Conservation (phyloP, 2,329 filamentous ascomycete species). For the Calonectria multiphialidica region DNA sequence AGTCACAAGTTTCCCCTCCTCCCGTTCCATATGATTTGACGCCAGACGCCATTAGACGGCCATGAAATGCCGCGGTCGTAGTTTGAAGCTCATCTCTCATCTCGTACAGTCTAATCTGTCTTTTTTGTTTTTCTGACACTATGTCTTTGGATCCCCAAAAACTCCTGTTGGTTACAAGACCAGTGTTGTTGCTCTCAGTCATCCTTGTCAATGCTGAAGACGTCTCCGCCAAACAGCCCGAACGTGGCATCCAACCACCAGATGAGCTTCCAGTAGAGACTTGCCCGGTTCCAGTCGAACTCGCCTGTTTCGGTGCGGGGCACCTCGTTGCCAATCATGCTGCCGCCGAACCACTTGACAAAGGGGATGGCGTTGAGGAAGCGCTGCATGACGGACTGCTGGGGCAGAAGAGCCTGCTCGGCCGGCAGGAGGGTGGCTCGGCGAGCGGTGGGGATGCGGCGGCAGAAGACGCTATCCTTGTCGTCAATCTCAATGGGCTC, state of each 20-base stretch:
- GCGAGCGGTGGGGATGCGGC: slow-evolving; percentile 75
- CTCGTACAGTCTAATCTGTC: slow-evolving; percentile 38
- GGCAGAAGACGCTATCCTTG: slow-evolving; percentile 63
- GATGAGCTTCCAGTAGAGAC: slow-evolving; percentile 76
- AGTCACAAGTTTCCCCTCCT: slow-evolving; percentile 23
- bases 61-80: slow-evolving; percentile 26
- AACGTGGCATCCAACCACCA: slow-evolving; percentile 72
- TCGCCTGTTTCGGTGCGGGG: slow-evolving; percentile 79
- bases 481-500: slow-evolving; percentile 47
- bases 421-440: slow-evolving; percentile 75
- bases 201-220: slow-evolving; percentile 69
- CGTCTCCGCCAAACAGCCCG: slow-evolving; percentile 69
- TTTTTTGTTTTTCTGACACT: background rate
- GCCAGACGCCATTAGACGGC: slow-evolving; percentile 42
- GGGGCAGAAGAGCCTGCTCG: slow-evolving; percentile 77
- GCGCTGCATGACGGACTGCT: slow-evolving; percentile 73
- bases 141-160: background rate
- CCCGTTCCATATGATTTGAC: slow-evolving; percentile 31
- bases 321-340: slow-evolving; percentile 81
- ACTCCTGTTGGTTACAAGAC: background rate
- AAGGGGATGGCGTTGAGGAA: slow-evolving; percentile 76
- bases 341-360: slow-evolving; percentile 78
- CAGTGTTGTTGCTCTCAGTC: slow-evolving; percentile 53
- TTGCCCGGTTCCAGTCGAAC: slow-evolving; percentile 80
- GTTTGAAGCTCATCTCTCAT: slow-evolving; percentile 36